Conservation (phyloP, 768 basidiomycete genomes). For the Mycena crocata region DNA sequence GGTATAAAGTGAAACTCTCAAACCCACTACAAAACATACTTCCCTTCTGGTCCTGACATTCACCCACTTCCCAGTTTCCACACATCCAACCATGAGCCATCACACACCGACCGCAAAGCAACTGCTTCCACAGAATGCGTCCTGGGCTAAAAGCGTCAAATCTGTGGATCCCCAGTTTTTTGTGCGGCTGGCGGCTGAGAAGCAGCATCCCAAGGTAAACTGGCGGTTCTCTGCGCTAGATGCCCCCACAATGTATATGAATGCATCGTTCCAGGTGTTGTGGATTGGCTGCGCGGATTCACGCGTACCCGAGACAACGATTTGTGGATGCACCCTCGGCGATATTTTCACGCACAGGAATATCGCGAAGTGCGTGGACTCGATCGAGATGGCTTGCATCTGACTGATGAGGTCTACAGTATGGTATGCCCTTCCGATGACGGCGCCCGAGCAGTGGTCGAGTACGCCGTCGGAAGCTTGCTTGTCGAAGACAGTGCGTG, state of each 20-base stretch:
- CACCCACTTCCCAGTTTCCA: too few species aligned
- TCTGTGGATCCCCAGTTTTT: not conserved
- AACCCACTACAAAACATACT: too few species aligned
- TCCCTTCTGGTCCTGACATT: too few species aligned
- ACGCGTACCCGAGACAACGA: slow-evolving; percentile 2
- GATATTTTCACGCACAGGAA: slow-evolving; percentile 15
- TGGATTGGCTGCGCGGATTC: slow-evolving; percentile 13
- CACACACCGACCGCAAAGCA: not conserved
- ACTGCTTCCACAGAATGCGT: not conserved
- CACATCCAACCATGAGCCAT: too few species aligned
- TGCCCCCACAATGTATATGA: not conserved
- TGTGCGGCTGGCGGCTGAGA: not conserved
- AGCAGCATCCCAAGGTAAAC: not conserved
- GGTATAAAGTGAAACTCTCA: too few species aligned
- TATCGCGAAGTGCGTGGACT: slow-evolving; percentile 4
- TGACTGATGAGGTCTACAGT: not conserved
- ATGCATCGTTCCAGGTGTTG: not conserved
- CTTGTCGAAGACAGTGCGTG: slow-evolving; percentile 5
- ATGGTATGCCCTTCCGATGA: not conserved
- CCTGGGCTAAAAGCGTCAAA: not conserved
- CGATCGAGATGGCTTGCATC: not conserved
- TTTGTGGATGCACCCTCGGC: slow-evolving; percentile 4
- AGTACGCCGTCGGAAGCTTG: not conserved
- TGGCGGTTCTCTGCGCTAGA: not conserved
- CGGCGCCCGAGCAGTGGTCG: not conserved